Base-by-base conservation (phyloP, 2,329 filamentous ascomycete genomes). In the Trichophyton mentagrophytes region DNA sequence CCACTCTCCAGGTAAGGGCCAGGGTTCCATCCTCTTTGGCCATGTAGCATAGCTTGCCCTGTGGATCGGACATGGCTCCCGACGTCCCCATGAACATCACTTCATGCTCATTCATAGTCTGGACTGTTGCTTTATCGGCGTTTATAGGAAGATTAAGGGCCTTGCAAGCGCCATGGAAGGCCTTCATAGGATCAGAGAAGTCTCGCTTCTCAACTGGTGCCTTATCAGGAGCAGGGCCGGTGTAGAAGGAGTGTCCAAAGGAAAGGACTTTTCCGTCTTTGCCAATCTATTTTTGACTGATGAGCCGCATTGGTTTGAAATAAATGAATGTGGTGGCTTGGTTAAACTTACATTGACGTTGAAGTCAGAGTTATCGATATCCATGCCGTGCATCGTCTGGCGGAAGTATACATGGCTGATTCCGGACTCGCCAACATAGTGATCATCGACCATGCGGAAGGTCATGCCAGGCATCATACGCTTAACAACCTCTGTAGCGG, bases 331-430 rank as follows among this genome's bases (percentile, higher is more conserved):
- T 25, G 44, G 20, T 27, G 9, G 9, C 20, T 15, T 42, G 40
- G 15, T 30, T 36, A 30, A 25, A 49, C 62, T 60, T 60, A 63
- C 62, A 47, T 63, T 63, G 17, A 63, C 60, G 53, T 63, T 63
- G 58, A 63, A 61, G 44, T 63, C 62, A 36, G 60, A 53, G 51
- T 63, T 63, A 27, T 63, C 62, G 42, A 63, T 44, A 51, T 63
- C 62, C 20, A 63, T 44, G 6, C 62, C 62, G 13, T 63, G 57
- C 44, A 61, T 30, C n/a, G 62, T 63, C 33, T 63, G 62, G 53
- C 60, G 60, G 58, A 63, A 60, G 53, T 60, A 49, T 11, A 63
- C 58, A 33, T 63, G 62, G 27, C 51, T 60, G n/a, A 63, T 57
- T 27, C 62, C 62, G 15, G 61, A 61, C 27, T 30, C 22, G 7